Base-by-base conservation (phyloP, 768 basidiomycete genomes). In the Kwoniella shandongensis region DNA sequence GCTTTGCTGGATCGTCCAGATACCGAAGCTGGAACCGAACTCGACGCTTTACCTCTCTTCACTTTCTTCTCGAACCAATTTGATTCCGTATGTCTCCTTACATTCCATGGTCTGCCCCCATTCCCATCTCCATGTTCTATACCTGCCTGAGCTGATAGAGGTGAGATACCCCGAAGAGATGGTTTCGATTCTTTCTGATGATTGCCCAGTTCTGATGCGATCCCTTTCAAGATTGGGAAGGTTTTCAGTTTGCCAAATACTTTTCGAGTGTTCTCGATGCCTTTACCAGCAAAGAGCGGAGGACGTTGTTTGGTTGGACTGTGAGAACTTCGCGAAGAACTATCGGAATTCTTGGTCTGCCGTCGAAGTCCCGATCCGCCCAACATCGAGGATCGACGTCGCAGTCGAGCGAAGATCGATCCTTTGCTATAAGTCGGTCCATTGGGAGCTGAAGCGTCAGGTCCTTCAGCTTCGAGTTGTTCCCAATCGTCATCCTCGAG, bases 401-500 rank as follows among this genome's bases (percentile, higher is more conserved):
- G 50, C 18, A 66, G 35, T 23, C 65, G 51, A 36, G 36, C 35
- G 20, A 71, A 63, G 60, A 71, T 66, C 0, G 58, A 57, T 17
- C 39, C 44, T 8, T 41, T 49, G 12, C 45, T 39, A 13, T 17
- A 10, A 3, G 48, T 27, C 7, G 25, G 35, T 7, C 60, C 57
- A 32, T 65, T 69, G 2, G 63, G 67, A 1, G 49, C 51, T 25
- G 56, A 56, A n/a, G 59, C 36, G 40, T 49, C 22, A 48, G 44
- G 25, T 11, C 39, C 26, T 36, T 61, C 38, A 18, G 45, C 36
- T 3, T 25, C 48, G 15, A 72, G 36, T 30, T 66, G 54, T 52
- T 72, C 70, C 70, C 70, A 72, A 17, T 72, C 70, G 39, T 72
- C 70, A 36, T 72, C 70, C 6, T 61, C 70, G 7, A 72, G 53